These are phyloP conservation scores for Sphagnum magellanicum DNA, from an alignment of 228 moss, liverwort and hornwort genomes.

Conservation along the genomic window DNA sequence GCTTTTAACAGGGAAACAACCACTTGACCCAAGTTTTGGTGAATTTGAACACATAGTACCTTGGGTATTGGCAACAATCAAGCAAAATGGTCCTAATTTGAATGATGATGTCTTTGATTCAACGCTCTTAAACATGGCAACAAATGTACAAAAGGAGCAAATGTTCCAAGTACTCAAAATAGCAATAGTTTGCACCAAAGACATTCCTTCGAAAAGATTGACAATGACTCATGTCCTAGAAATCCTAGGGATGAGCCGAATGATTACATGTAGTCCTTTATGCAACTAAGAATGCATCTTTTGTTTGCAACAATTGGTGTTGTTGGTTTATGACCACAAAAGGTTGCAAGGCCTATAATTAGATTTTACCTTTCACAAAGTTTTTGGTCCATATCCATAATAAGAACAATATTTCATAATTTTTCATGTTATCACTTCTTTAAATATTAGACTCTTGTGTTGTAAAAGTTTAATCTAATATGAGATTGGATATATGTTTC, in stretches of 20 bases:
- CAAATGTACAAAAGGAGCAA: slow-evolving; percentile 28
- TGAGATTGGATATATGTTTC: too few species aligned
- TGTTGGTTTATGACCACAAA: too few species aligned
- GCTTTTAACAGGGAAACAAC: slow-evolving; percentile 23
- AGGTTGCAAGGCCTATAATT: too few species aligned
- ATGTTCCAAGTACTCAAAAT: slow-evolving; percentile 40
- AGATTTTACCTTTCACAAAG: too few species aligned
- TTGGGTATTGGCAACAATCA: slow-evolving; percentile 12
- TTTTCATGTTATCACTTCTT: too few species aligned
- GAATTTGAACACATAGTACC: slow-evolving; percentile 14
- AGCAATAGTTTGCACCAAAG: slow-evolving; percentile 39
- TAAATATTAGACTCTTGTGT: too few species aligned
- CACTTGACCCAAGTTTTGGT: slow-evolving; percentile 13
- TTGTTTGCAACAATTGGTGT: too few species aligned
- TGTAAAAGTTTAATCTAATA: too few species aligned
- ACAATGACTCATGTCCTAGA: slow-evolving; percentile 48
- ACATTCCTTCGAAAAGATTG: slow-evolving; percentile 37
- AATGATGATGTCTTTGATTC: slow-evolving; percentile 1
- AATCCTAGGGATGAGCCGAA: slow-evolving; percentile 12
- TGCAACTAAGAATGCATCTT: too few species aligned
- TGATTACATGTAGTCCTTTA: too few species aligned
- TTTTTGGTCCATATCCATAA: too few species aligned
- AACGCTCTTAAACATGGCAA: slow-evolving; percentile 1
- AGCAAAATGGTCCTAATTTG: neutral
- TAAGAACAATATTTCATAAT: too few species aligned